phyloP scores from a whole-genome alignment of 805 yeast genomes.

The Wickerhamiella spandovensis region DNA sequence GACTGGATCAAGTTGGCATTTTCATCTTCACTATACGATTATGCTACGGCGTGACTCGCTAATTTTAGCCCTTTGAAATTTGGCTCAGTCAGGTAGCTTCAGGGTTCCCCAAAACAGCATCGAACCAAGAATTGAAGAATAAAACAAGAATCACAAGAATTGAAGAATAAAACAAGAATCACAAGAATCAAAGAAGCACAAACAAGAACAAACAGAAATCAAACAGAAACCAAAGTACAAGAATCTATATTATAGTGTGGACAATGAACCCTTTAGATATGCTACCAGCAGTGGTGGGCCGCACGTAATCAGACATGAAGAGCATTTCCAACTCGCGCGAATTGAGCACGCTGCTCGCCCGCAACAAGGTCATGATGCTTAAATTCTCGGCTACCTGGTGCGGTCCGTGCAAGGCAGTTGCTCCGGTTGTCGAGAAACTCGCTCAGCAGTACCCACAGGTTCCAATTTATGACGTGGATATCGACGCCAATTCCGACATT shows the following conservation, averaged over 20 bases:
- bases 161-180: too few species aligned
- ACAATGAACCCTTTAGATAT: too few species aligned
- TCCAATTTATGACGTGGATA: conserved; percentile 77
- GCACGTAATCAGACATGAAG: neutral
- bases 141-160: too few species aligned
- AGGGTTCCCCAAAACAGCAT: too few species aligned
- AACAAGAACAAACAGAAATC: too few species aligned
- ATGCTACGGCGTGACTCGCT: neutral
- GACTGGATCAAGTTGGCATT: too few species aligned
- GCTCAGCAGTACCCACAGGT: conserved; percentile 39
- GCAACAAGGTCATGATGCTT: conserved; percentile 58
- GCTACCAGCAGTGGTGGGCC: too few species aligned
- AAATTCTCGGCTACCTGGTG: conserved; percentile 95
- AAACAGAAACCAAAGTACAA: too few species aligned
- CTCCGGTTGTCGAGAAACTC: conserved; percentile 82
- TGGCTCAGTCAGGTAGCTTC: too few species aligned
- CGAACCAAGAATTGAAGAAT: too few species aligned
- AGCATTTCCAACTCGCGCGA: neutral
- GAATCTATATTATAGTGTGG: too few species aligned
- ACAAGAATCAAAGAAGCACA: too few species aligned
- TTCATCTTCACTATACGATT: neutral
- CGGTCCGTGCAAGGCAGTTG: conserved; percentile 95
- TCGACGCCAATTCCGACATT: conserved; percentile 57
- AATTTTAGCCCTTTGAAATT: neutral
- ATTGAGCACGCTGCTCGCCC: conserved; percentile 13